Percentiles rank a stretch among this genome's conserved stretches.
Conservation (phyloP, 306 rosid genomes). For the Canavalia gladiata region DNA sequence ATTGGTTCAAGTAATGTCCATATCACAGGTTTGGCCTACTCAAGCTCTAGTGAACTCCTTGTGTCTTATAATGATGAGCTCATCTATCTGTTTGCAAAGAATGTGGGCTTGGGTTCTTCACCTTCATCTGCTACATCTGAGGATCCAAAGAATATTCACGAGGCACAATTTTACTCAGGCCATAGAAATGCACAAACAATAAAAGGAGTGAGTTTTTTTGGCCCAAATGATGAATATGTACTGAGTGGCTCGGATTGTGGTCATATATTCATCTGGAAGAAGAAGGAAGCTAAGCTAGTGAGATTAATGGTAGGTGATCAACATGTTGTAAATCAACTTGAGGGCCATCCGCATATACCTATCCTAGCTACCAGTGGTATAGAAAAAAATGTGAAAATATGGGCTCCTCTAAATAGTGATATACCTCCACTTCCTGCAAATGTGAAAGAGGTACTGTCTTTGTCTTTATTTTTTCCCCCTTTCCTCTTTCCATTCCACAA, state of each 20-base stretch:
- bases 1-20: slow-evolving; percentile 51
- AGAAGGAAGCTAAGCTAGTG: slow-evolving; percentile 60
- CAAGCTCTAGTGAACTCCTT: slow-evolving; percentile 61
- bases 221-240: slow-evolving; percentile 67
- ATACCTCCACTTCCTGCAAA: slow-evolving; percentile 60
- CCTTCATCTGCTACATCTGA: slow-evolving; percentile 53
- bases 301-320: slow-evolving; percentile 64
- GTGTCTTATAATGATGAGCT: slow-evolving; percentile 66
- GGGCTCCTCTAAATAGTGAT: slow-evolving; percentile 56
- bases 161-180: slow-evolving; percentile 58
- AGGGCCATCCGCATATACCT: slow-evolving; percentile 63
- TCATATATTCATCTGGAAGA: slow-evolving; percentile 71
- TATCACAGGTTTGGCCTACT: slow-evolving; percentile 67
- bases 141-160: slow-evolving; percentile 48
- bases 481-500: neutral
- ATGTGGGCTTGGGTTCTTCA: slow-evolving; percentile 51
- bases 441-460: slow-evolving; percentile 52
- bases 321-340: slow-evolving; percentile 61
- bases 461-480: slow-evolving; percentile 25
- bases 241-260: slow-evolving; percentile 73
- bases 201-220: slow-evolving; percentile 69
- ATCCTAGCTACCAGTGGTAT: slow-evolving; percentile 65
- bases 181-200: slow-evolving; percentile 68
- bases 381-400: slow-evolving; percentile 63
- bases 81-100: slow-evolving; percentile 64